Percentiles rank a stretch among this genome's conserved stretches.
These are phyloP conservation scores for Apiotrichum laibachii DNA, from an alignment of 1,284 basidiomycete genomes.

Conservation along the genomic window DNA sequence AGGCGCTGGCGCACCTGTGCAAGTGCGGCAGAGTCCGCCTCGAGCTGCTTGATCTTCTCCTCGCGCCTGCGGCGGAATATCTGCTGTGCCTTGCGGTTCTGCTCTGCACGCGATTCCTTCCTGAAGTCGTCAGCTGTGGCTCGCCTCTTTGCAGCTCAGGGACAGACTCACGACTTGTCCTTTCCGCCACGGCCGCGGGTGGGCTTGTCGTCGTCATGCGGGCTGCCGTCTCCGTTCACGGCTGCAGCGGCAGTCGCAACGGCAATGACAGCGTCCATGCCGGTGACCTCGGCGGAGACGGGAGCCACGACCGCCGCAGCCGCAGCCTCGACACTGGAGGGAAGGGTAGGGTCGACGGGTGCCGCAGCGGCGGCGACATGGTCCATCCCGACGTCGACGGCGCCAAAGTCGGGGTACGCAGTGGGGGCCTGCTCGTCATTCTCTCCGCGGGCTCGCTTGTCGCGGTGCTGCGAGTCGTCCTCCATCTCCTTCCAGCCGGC, in stretches of 20 bases:
- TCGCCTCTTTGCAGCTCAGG: background rate
- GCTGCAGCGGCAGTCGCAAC: background rate
- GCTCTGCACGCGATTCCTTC: constrained; percentile 40
- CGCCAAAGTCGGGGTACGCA: background rate
- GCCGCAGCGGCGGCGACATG: background rate
- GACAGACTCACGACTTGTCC: background rate
- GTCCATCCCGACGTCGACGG: background rate
- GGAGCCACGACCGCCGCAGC: no score
- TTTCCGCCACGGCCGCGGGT: background rate
- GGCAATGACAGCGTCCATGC: constrained; percentile 2
- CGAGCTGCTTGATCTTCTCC: constrained; percentile 48
- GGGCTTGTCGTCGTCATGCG: constrained; percentile 1
- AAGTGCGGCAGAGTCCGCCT: constrained; percentile 35
- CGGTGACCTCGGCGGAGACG: background rate
- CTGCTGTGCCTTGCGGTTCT: constrained; percentile 50
- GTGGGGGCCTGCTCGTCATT: background rate
- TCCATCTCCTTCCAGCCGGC: constrained; percentile 49
- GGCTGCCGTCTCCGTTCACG: background rate
- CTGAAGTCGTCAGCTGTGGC: constrained; percentile 10
- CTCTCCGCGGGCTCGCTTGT: constrained; percentile 4
- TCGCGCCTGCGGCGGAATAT: constrained; percentile 46
- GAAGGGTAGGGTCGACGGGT: background rate
- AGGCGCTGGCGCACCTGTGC: constrained; percentile 26
- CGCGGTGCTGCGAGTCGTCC: constrained; percentile 13
- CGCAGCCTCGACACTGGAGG: background rate